Conservation (phyloP, 2,329 filamentous ascomycete genomes). For the Curvularia eragrostidis region DNA sequence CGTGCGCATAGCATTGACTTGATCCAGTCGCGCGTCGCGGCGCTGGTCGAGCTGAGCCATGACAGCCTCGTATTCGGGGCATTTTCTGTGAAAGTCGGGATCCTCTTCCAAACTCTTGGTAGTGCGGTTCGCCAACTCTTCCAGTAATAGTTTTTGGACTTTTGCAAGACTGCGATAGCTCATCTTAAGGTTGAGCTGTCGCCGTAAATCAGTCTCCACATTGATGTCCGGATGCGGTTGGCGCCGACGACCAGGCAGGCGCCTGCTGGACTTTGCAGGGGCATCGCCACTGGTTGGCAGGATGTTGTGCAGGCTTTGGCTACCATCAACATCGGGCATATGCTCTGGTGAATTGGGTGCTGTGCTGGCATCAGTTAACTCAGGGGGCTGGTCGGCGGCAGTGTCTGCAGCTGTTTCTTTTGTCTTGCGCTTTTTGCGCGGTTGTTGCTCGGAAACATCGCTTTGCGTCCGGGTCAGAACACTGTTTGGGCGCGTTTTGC, state of each 20-base stretch:
- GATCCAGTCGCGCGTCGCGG: conserved; percentile 50
- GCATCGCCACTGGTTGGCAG: conserved; percentile 47
- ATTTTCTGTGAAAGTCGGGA: conserved; percentile 60
- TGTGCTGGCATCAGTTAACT: conserved; percentile 47
- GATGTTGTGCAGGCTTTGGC: conserved; percentile 43
- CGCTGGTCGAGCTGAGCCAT: conserved; percentile 60
- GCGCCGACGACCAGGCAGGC: conserved; percentile 54
- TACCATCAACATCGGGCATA: conserved; percentile 42
- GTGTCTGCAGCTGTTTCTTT: conserved; percentile 35
- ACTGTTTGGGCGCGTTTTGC: conserved; percentile 44
- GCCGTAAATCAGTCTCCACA: conserved; percentile 58
- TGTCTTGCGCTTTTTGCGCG: conserved; percentile 47
- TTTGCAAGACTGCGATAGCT: conserved; percentile 68
- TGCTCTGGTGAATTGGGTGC: conserved; percentile 47
- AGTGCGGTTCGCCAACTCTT: conserved; percentile 68
- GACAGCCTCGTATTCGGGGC: conserved; percentile 61
- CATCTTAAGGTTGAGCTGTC: conserved; percentile 71
- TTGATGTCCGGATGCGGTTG: conserved; percentile 56
- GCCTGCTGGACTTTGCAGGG: conserved; percentile 46
- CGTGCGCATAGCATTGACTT: conserved; percentile 48
- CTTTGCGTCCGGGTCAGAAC: conserved; percentile 45
- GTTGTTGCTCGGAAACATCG: conserved; percentile 46
- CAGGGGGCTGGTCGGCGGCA: conserved; percentile 42
- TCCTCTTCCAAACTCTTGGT: conserved; percentile 65
- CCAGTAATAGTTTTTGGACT: conserved; percentile 68